These are phyloP conservation scores for Schoenoplectus triqueter DNA, from an alignment of 202 grass and related monocot genomes.

Conservation along the genomic window DNA sequence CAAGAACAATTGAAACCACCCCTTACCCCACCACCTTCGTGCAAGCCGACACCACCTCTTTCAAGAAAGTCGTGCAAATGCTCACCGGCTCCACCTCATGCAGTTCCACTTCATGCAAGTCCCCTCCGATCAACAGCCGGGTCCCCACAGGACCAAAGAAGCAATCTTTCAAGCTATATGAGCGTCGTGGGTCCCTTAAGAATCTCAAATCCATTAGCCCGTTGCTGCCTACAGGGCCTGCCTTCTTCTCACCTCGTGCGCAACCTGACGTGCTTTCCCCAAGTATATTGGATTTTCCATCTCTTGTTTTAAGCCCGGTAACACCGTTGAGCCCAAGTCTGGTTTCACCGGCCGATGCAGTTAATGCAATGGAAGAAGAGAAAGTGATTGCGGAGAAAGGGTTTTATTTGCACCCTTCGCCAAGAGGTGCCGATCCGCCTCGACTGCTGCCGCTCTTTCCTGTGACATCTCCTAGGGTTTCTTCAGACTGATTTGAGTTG, in stretches of 20 bases:
- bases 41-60: constrained; percentile 80
- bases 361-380: constrained; percentile 60
- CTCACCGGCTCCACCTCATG: constrained; percentile 69
- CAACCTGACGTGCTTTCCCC: constrained; percentile 78
- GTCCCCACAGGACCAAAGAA: constrained; percentile 61
- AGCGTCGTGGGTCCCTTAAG: constrained; percentile 76
- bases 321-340: constrained; percentile 76
- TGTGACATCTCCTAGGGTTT: constrained; percentile 58
- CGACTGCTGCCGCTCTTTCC: constrained; percentile 86
- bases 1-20: constrained; percentile 74
- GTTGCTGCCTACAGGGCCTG: constrained; percentile 55
- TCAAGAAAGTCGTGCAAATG: constrained; percentile 99
- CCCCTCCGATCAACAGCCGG: not conserved
- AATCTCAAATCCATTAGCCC: constrained; percentile 93
- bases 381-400: constrained; percentile 73
- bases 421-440: constrained; percentile 56
- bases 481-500: constrained; percentile 33
- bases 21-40: constrained; percentile 94
- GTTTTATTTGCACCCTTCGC: constrained; percentile 83
- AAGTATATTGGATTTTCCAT: constrained; percentile 84
- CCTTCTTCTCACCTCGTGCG: constrained; percentile 58
- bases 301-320: constrained; percentile 78
- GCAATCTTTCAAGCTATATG: constrained; percentile 91
- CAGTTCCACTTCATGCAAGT: constrained; percentile 42
- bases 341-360: constrained; percentile 48